These are phyloP conservation scores for Apodospora peruviana DNA, from an alignment of 495 filamentous ascomycete species.

Conservation along the genomic window DNA sequence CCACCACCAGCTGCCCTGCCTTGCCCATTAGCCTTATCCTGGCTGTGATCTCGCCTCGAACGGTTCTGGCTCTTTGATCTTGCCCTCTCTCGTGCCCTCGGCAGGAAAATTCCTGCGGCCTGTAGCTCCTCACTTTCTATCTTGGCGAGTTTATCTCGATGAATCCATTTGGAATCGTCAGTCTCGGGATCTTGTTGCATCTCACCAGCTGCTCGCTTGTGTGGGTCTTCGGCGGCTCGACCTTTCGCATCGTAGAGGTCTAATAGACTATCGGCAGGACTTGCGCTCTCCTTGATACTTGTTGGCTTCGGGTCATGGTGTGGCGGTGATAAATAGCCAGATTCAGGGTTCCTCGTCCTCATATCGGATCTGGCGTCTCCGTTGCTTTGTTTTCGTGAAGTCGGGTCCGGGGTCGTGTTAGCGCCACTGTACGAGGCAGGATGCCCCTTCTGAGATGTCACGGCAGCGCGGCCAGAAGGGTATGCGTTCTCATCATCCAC, in stretches of 20 bases:
- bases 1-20: conserved; percentile 17
- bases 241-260: conserved; percentile 43
- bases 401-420: conserved; percentile 8
- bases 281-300: conserved; percentile 49
- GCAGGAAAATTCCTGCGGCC: conserved; percentile 71
- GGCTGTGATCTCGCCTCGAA: conserved; percentile 41
- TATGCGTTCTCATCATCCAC: conserved; percentile 12
- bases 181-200: conserved; percentile 23
- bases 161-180: conserved; percentile 82
- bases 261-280: conserved; percentile 50
- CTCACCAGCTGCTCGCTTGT: conserved; percentile 9
- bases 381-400: conserved; percentile 11
- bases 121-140: conserved; percentile 93
- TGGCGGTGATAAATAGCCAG: conserved; percentile 11
- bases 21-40: conserved; percentile 23
- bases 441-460: conserved; percentile 30
- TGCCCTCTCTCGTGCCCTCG: conserved; percentile 47
- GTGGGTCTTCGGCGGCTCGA: conserved; percentile 8
- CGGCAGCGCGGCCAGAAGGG: conserved; percentile 10
- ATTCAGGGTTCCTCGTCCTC: conserved; percentile 13
- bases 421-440: conserved; percentile 12
- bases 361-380: conserved; percentile 12
- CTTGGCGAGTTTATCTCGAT: conserved; percentile 86
- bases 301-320: conserved; percentile 35
- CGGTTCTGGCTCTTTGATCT: conserved; percentile 42